Base-by-base conservation (phyloP, 768 basidiomycete species). In the Boletus insuetus region DNA sequence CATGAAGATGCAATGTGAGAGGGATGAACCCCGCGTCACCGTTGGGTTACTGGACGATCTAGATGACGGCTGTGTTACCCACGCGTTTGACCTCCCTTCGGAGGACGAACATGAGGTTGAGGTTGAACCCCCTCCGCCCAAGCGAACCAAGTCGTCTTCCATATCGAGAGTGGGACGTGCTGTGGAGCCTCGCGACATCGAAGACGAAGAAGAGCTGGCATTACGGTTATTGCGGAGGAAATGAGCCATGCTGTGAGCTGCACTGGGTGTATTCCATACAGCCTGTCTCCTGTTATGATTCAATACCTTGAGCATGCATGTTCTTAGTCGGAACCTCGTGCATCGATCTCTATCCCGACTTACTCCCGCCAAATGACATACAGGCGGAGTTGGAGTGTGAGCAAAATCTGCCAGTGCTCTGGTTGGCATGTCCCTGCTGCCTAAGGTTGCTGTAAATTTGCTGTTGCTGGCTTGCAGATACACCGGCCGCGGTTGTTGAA, bases 21-120 rank as follows among this genome's bases (percentile, higher is more conserved):
- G 69, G 19, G 73, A 64, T 16, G 74, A 63, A 34, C 55, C 9
- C 6, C 34, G 19, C 4, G 62, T 46, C 26, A 34, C 46, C 4
- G 71, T 79, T 37, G 73, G 76, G 17, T 73, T 74, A 19, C 65
- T 72, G 22, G 75, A 66, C 3, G 69, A 77, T 9, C 82, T 81
- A 56, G 86, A 87, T 54, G 85, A 87, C 61, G 87, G 87, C 0
- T 87, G 89, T 67, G 79, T 84, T 11, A 86, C 85, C 1, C 90
- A 88, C 2, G 81, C 83, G 38, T 88, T 91, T 60, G 82, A 85
- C 58, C 60, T 86, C 20, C 74, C 76, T 2, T 69, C 66, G 26
- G 70, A 60, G 13, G 69, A 77, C 17, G 77, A 62, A 4, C 69
- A 76, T 20, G 76, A 75, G 58, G 58, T 67, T 53, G 68, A 65